Percentiles rank a stretch among this genome's conserved stretches.
Evolutionary conservation across 768 basidiomycete species (phyloP).

Genomic region (Suillus spraguei): DNA sequence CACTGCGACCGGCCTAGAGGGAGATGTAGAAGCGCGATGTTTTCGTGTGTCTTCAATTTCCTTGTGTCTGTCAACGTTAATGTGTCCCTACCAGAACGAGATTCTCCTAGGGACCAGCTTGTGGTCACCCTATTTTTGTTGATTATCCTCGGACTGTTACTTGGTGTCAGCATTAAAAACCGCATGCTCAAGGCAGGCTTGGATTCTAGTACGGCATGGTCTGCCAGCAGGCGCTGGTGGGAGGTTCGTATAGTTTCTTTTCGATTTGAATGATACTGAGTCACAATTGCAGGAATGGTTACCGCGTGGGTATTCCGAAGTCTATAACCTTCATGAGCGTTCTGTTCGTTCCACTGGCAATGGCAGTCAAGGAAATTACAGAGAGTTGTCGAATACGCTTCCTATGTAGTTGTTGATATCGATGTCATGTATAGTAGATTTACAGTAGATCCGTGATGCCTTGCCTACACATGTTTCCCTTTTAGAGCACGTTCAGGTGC

Average conservation of each 20-base stretch:
- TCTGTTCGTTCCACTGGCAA: conserved; percentile 27
- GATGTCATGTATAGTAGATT: background rate
- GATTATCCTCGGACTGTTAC: conserved; percentile 81
- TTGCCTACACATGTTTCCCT: conserved; percentile 1
- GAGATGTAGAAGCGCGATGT: conserved; percentile 94
- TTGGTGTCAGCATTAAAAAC: conserved; percentile 83
- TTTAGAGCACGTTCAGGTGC: background rate
- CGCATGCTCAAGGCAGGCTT: conserved; percentile 81
- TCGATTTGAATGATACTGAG: conserved; percentile 18
- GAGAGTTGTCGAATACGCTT: conserved; percentile 39
- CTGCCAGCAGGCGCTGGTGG: conserved; percentile 75
- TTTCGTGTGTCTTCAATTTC: conserved; percentile 71
- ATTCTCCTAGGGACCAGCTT: conserved; percentile 93
- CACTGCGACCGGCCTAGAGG: conserved; percentile 92
- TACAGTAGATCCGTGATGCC: background rate
- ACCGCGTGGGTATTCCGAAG: conserved; percentile 55
- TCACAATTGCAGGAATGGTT: conserved; percentile 33
- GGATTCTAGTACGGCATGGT: conserved; percentile 64
- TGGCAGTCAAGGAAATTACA: conserved; percentile 46
- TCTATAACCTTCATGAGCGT: conserved; percentile 48
- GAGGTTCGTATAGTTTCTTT: conserved; percentile 54
- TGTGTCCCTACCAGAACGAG: conserved; percentile 64
- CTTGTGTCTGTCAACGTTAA: conserved; percentile 23
- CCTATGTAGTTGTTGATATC: conserved; percentile 19
- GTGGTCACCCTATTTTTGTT: conserved; percentile 91